These are phyloP conservation scores for Phoenix dactylifera DNA, from an alignment of 176 grass and related monocot species.

Conservation along the genomic window DNA sequence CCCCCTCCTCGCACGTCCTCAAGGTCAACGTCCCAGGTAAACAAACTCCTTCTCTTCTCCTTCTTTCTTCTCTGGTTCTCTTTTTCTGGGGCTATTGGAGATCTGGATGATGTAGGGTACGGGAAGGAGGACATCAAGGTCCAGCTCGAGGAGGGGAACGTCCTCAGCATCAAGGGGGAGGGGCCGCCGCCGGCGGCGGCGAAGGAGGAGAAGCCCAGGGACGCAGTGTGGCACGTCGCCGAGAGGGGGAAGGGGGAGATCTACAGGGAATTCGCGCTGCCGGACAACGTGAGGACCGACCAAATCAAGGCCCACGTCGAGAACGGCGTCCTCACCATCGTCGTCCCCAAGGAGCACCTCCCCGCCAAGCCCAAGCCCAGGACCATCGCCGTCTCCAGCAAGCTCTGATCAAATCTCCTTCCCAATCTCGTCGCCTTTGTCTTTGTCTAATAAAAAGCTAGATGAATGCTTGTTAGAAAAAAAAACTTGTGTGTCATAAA, in stretches of 20 bases:
- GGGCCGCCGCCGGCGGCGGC: not conserved
- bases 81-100: not conserved
- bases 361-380: constrained; percentile 40
- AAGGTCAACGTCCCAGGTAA: constrained; percentile 60
- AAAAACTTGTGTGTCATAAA: no score
- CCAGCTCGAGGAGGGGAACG: constrained; percentile 71
- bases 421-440: no score
- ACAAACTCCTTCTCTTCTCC: not conserved
- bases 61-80: not conserved
- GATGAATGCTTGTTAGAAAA: no score
- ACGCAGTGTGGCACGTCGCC: constrained; percentile 54
- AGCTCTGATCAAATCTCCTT: constrained; percentile 39
- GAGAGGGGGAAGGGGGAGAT: constrained; percentile 65
- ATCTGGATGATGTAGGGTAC: constrained; percentile 21
- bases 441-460: no score
- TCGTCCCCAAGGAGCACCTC: constrained; percentile 56
- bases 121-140: constrained; percentile 74
- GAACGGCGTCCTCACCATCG: constrained; percentile 65
- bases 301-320: constrained; percentile 64
- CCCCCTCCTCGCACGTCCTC: constrained; percentile 57
- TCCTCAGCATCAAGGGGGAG: constrained; percentile 43
- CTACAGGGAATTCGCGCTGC: constrained; percentile 49
- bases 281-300: constrained; percentile 43
- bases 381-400: constrained; percentile 67
- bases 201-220: constrained; percentile 19